Evolutionary conservation across 2,329 filamentous ascomycete genomes (phyloP), one percentile per base, ranked within the genome.

Genomic region (Fusarium sp.): DNA sequence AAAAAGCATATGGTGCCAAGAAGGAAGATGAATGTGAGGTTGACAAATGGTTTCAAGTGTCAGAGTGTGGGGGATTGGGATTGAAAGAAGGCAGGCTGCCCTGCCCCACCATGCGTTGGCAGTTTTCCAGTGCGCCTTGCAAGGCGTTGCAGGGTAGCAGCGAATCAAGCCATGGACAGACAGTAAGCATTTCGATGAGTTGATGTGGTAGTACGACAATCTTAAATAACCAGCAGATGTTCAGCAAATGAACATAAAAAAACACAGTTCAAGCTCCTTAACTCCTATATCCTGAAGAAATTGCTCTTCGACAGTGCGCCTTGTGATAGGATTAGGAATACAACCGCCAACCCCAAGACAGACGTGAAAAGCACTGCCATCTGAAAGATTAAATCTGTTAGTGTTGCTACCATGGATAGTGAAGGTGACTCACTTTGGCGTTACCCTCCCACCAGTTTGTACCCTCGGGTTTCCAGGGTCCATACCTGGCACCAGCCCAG

Each of bases 291-390:
- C 22, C 32, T 27, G 18, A 52, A 40, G 32, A 51, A n/a, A 24
- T 52, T 52, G 6, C 48, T 27, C 13, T 49, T 56, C 1, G 53
- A 56, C n/a, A 63, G 25, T 24, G 55, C 60, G 6, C 55, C 34
- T 18, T 60, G 60, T 27, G 55, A 63, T 14, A 60, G 18, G 11
- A 63, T 32, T 6, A 63, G 7, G 8, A 60, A 25, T 22, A 47
- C n/a, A 2, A 30, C 24, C 14, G 61, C 61, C 8, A 61, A 16
- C 3, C 27, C 49, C 2, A 64, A 18, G 11, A 64, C 30, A 11
- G 18, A 18, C 4, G 61, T 56, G 37, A 64, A 64, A 2, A 48
- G 34, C 18, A 64, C 61, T 3, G 61, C 61, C 61, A 64, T 61
- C 61, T 61, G 6, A 4, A 4, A 27, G 18, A 8, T 3, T 4